Conservation (phyloP, 1,284 basidiomycete species). For the Mycena sp. region DNA sequence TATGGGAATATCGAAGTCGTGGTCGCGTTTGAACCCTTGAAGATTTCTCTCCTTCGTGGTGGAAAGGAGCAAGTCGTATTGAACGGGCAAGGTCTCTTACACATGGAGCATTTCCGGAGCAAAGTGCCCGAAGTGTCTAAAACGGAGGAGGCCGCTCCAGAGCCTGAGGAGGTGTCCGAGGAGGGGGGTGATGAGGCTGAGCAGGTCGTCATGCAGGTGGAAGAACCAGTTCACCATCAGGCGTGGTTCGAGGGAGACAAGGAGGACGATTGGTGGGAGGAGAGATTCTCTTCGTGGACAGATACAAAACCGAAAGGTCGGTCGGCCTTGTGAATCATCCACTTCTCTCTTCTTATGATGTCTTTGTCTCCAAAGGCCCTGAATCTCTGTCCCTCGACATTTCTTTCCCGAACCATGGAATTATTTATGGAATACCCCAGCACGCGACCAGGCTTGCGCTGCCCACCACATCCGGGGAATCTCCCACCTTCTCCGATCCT, state of each 20-base stretch:
- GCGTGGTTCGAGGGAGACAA: constrained; percentile 92
- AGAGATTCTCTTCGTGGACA: constrained; percentile 86
- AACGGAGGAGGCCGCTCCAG: constrained; percentile 47
- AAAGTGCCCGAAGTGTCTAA: constrained; percentile 60
- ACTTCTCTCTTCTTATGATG: neutral
- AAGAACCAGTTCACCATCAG: constrained; percentile 58
- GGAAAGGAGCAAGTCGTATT: constrained; percentile 88
- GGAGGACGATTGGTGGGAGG: constrained; percentile 90
- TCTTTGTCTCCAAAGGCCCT: constrained; percentile 74
- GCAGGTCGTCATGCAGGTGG: no score
- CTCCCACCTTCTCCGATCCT: constrained; percentile 84
- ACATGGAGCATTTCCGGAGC: constrained; percentile 96
- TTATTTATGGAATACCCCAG: constrained; percentile 96
- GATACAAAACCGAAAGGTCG: constrained; percentile 96
- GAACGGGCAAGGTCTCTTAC: constrained; percentile 90
- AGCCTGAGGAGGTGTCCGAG: constrained; percentile 23
- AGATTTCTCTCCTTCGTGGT: constrained; percentile 74
- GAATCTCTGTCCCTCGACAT: constrained; percentile 95
- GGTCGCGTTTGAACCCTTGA: constrained; percentile 79
- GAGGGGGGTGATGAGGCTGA: constrained; percentile 53
- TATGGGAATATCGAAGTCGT: constrained; percentile 63
- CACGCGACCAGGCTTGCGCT: constrained; percentile 93
- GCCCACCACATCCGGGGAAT: constrained; percentile 82
- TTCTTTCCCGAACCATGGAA: constrained; percentile 89
- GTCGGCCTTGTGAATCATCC: neutral